Percentiles rank a stretch among this genome's conserved stretches.
Conservation (phyloP, 2,329 filamentous ascomycete genomes). For the Corinectria fuckeliana region DNA sequence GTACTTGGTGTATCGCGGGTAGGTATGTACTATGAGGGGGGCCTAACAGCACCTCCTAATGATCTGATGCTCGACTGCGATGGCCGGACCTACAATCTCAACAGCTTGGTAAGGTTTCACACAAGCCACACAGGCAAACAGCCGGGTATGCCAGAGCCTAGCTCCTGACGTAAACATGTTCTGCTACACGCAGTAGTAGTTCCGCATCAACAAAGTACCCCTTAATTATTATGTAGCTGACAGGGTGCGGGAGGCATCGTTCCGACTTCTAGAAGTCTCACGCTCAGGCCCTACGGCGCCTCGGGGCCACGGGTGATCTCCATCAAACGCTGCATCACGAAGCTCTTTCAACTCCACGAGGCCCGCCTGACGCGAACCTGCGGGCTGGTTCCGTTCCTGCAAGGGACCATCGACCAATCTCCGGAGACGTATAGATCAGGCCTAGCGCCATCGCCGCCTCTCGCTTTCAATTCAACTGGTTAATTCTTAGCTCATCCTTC, state of each 20-base stretch:
- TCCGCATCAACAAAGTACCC: too few relatives aligned
- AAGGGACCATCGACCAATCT: background rate
- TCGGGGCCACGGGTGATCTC: slow-evolving; percentile 4
- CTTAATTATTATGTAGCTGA: too few relatives aligned
- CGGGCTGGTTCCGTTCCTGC: background rate
- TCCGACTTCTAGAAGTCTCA: slow-evolving; percentile 4
- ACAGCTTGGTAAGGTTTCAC: background rate
- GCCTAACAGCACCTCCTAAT: background rate
- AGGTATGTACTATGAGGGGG: background rate
- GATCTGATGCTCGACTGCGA: background rate
- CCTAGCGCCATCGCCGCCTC: background rate
- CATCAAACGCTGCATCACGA: background rate
- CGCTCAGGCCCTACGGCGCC: background rate
- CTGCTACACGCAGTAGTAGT: background rate
- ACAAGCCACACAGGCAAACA: background rate
- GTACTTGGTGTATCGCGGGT: too few relatives aligned
- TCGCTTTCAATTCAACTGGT: background rate
- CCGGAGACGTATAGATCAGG: background rate
- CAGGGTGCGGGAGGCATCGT: background rate
- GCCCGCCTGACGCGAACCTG: background rate
- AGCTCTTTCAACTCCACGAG: background rate
- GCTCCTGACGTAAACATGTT: background rate
- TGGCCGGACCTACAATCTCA: background rate
- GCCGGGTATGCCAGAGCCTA: background rate
- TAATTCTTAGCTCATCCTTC: background rate